Conservation (phyloP, 208 protist genomes). For the Leishmania tarentolae region DNA sequence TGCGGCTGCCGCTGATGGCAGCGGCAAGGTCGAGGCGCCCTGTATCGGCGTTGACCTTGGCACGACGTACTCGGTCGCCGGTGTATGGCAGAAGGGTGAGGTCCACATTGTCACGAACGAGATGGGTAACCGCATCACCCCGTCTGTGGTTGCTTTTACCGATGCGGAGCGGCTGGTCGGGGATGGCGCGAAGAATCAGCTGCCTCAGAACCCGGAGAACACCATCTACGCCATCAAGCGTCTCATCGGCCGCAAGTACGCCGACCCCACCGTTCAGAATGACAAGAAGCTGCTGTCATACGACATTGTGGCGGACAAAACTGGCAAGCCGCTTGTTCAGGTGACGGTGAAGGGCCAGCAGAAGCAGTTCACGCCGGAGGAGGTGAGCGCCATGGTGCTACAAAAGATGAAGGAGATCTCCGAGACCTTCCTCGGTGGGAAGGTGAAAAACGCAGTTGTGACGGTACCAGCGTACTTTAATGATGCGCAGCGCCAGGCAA, state of each 20-base stretch:
- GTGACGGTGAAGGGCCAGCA: conserved; percentile 69
- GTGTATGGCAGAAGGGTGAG: conserved; percentile 95
- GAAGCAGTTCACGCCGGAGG: conserved; percentile 86
- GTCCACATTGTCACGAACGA: conserved; percentile 93
- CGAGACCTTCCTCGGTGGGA: conserved; percentile 94
- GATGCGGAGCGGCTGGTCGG: conserved; percentile 93
- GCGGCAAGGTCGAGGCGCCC: conserved; percentile 79
- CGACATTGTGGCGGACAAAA: conserved; percentile 83
- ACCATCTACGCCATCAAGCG: conserved; percentile 93
- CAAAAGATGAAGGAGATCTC: conserved; percentile 94
- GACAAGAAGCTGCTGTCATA: conserved; percentile 95
- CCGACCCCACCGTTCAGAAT: conserved; percentile 90
- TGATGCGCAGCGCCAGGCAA: conserved; percentile 99
- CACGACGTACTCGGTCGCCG: conserved; percentile 97
- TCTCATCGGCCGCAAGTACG: conserved; percentile 93
- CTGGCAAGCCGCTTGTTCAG: conserved; percentile 80
- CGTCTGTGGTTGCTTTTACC: conserved; percentile 97
- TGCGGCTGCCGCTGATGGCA: conserved; percentile 53
- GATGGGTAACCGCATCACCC: conserved; percentile 93
- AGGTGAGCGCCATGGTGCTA: conserved; percentile 91
- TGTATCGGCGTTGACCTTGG: conserved; percentile 94
- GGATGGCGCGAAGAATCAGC: conserved; percentile 91
- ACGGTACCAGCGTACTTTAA: conserved; percentile 99
- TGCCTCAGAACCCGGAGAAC: conserved; percentile 91
- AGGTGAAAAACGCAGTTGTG: conserved; percentile 96